phyloP scores from a whole-genome alignment of 257 asterid genomes.

The Capsicum baccatum region DNA sequence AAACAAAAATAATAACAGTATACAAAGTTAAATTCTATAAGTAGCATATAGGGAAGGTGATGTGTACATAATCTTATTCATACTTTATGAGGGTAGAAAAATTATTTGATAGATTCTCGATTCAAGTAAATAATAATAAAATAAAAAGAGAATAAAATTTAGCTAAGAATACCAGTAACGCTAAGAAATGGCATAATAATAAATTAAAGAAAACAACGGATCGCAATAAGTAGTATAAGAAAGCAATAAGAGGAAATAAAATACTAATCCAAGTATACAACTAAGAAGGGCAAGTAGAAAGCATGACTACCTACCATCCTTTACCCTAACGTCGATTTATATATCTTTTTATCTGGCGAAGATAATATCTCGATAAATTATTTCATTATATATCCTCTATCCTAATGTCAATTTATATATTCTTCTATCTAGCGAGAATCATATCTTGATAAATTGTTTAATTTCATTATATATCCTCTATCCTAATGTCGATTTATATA shows the following conservation, averaged over 20 bases:
- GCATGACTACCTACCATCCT: too few species aligned
- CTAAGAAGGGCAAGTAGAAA: too few species aligned
- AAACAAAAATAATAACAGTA: background rate
- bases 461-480: too few species aligned
- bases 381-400: too few species aligned
- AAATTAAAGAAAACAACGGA: background rate
- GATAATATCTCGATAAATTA: too few species aligned
- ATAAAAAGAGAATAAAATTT: background rate
- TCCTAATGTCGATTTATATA: too few species aligned
- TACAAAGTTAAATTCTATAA: fast-evolving
- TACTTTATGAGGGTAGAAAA: fast-evolving
- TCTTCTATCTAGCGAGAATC: too few species aligned
- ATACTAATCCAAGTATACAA: background rate
- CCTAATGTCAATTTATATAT: too few species aligned
- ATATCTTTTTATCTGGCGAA: too few species aligned
- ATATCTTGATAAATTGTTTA: too few species aligned
- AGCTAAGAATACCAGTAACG: too few species aligned
- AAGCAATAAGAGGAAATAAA: background rate
- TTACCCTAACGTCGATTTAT: too few species aligned
- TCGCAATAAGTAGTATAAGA: background rate
- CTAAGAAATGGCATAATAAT: background rate
- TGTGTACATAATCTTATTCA: background rate
- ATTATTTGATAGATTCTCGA: background rate
- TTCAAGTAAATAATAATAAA: background rate
- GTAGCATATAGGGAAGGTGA: fast-evolving